Base-by-base conservation (phyloP, 768 basidiomycete genomes). In the Tremella fuciformis region DNA sequence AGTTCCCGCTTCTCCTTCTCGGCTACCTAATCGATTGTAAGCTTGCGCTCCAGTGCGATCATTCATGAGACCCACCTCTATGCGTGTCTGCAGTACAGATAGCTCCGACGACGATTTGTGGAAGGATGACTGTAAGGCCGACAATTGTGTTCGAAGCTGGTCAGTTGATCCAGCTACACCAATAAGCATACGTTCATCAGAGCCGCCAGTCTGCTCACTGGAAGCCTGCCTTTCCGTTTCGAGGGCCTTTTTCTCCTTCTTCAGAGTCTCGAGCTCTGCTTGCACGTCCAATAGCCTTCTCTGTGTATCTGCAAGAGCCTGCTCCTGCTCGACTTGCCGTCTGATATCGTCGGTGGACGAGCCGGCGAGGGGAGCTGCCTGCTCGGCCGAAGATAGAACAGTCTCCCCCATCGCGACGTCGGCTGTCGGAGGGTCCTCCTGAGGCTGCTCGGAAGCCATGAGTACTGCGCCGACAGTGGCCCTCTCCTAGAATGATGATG, bases 1-100 rank as follows among this genome's bases (percentile, higher is more conserved):
- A 96, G 82, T 62, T 93, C 90, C 34, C 91, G 84, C 78, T 96
- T 96, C 80, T 96, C 93, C 54, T 88, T 82, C 63, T 96, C 90
- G 0, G 83, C 82, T 60, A 89, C 88, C 19, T 89, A 25, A 6
- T 11, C 29, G 29, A 82, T 63, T 82, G 84, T 38, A 89, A 50
- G 25, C 8, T 1, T n/a, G 15, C 42, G n/a, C 15, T 46, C 4
- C 42, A n/a, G 8, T 8, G 42, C 42, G 18, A 46, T 18, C 16
- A 84, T 74, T 70, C 8, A 52, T 52, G 34, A 4, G 1, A 2
- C 85, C 84, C 1, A 88, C 86, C 0, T 84, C 80, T 11, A 84
- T 80, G 44, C 86, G 84, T 0, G 86, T 83, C 38, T 69, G 83
- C 11, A 83, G 82, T 4, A 89, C 77, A 0, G 82, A 73, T 4